Evolutionary conservation across 1,284 basidiomycete species (phyloP), one percentile per base, ranked within the genome.

Genomic region (Pascua guehoae): DNA sequence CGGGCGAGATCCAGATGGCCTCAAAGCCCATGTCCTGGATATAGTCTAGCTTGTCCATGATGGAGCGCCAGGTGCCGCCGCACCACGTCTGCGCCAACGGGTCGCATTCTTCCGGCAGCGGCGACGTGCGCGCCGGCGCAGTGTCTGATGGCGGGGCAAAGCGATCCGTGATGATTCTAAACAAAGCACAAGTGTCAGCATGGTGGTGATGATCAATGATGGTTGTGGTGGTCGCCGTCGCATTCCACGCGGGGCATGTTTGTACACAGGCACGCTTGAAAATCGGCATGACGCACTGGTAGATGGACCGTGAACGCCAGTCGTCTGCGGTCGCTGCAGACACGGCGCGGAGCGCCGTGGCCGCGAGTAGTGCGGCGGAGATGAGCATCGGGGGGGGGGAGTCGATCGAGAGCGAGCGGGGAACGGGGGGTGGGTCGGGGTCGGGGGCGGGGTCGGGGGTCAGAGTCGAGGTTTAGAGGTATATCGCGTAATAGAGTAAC

Each of bases 11-110:
- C 73, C 72, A 88, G 80, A 82, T 64, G 36, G 87, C 86, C 50
- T 87, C 87, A 69, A 88, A 87, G 9, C 88, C 88, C 73, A 87
- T 86, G 63, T 82, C 78, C 64, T 88, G 84, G 57, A 89, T 85
- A 72, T 89, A 89, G 72, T 89, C 86, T 47, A 90, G 79, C 70
- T 88, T 88, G 64, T 83, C 80, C 54, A 81, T 82, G 66, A 88
- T 84, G 2, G 85, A 85, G 54, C 84, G 82, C 87, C 87, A 91
- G 12, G 84, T 88, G 5, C 88, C 88, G 18, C 88, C 87, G 63
- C 88, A 89, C 81, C 84, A 88, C 51, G 71, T 75, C 52, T 71
- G 70, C 8, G 57, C 49, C 18, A 41, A 51, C 8, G 64, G 63
- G 49, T 73, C 64, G 49, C 71, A 73, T 12, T 51, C 62, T 17